Evolutionary conservation across 441 rosid species (phyloP), one percentile per base, ranked within the genome.

Genomic region (Sinapis alba): DNA sequence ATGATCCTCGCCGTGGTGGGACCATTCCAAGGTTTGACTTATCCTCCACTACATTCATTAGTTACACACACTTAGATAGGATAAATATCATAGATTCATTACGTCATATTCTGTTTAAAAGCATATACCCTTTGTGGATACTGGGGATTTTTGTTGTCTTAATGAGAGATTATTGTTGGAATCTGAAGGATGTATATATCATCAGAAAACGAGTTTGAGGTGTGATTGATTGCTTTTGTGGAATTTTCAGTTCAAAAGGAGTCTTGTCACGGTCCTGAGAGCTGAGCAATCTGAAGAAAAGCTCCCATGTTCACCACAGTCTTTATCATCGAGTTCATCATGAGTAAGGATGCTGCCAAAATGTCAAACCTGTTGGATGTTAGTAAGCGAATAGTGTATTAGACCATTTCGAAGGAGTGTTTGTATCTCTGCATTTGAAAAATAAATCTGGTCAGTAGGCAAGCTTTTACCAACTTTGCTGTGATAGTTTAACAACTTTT

Each of bases 1-100:
- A 74, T 71, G 99, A 96, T 58, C 84, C 85, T n/a, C 93, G 91
- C 53, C 97, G 93, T 45, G 88, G 81, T 69, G 97, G 97, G 66
- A 82, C 97, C 2, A 84, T 96, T 72, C 97, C 98, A 15, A 93
- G 99, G 97, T 96, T 78, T 68, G 74, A 27, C 54, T 24, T 63
- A 56, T 66, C 47, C n/a, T 41, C 32, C 45, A 38, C 18, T 5
- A 57, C 24, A 43, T 59, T 30, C 10, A n/a, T n/a, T 34, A 18
- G 16, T 11, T 7, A 28, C 45, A 24, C 28, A 27, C 53, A 58
- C 36, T 68, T 9, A 77, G 64, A 28, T 32, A 28, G 51, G 57
- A 43, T 34, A 69, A 10, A 12, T 45, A 36, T 28, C 36, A 30
- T 62, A 36, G 11, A 16, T 24, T 23, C 7, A 21, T 21, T 9